Percentiles rank a stretch among this genome's conserved stretches.
Evolutionary conservation across 2,329 filamentous ascomycete genomes (phyloP).

Genomic region (Graphium sp.): DNA sequence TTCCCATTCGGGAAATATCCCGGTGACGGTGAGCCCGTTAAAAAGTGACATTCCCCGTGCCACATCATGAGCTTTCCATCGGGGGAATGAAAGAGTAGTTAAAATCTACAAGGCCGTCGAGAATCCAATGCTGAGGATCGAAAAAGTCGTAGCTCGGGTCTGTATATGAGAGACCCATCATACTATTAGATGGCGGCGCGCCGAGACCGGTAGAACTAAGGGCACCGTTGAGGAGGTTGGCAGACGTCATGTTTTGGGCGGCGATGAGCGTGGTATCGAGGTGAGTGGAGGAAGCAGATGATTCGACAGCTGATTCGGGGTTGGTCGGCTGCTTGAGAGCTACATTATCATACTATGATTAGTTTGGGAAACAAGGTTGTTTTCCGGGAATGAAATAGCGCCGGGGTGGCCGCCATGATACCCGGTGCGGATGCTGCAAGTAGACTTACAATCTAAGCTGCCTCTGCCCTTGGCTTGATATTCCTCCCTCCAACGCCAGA

Average conservation of each 20-base stretch:
- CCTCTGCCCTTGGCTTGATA: conserved; percentile 56
- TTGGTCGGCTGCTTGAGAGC: conserved; percentile 66
- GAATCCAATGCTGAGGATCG: conserved; percentile 84
- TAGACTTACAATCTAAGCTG: conserved; percentile 48
- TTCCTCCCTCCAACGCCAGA: conserved; percentile 74
- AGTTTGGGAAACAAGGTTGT: conserved; percentile 5
- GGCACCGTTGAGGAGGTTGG: conserved; percentile 33
- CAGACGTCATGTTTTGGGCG: conserved; percentile 26
- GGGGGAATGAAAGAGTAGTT: conserved; percentile 47
- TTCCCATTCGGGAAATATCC: too few species aligned
- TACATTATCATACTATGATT: background rate
- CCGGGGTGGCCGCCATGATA: too few species aligned
- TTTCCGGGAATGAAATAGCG: too few species aligned
- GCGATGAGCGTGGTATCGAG: conserved; percentile 38
- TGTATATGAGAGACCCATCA: conserved; percentile 32
- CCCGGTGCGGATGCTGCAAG: too few species aligned
- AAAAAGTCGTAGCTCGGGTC: conserved; percentile 73
- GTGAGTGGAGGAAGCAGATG: conserved; percentile 50
- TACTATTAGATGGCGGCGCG: conserved; percentile 19
- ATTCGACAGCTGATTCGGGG: conserved; percentile 62
- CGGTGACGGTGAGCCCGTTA: too few species aligned
- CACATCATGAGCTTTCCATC: conserved; percentile 30
- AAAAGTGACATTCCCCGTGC: too few species aligned
- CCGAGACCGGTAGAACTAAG: conserved; percentile 33
- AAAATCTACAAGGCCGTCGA: conserved; percentile 72